Base-by-base conservation (phyloP, 371 early-diverging fungal genomes). In the Dipsacomyces acuminosporus region DNA sequence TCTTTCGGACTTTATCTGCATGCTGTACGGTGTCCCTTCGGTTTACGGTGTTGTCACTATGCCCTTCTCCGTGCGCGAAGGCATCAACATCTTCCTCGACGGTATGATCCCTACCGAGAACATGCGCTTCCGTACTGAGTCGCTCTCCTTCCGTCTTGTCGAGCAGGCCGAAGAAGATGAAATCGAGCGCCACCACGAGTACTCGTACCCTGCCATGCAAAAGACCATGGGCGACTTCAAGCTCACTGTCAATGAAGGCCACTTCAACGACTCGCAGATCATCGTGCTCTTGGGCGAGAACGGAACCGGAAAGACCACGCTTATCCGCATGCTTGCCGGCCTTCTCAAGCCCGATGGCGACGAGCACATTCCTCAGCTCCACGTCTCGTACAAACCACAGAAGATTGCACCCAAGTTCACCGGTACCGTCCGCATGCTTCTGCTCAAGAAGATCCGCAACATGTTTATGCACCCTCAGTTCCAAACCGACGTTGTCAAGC, bases 261-360 rank as follows among this genome's bases (percentile, higher is more conserved):
- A 83, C 51, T 99, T 99, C 78, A 89, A 90, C 40, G 94, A 96
- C 66, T 96, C 98, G 25, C 98, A 99, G 78, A 98, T 99, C 66
- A 80, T 99, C 71, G 98, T 99, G 65, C 94, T 99, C 89, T 81
- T 99, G 74, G 99, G 99, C 72, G 94, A 99, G 80, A 99, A 99
- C 83, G 99, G 99, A 60, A 99, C 98, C 36, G 99, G 99, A 64
- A 97, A 99, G 82, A 98, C 98, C 21, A 98, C 99, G 25, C 93
- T 99, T 69, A 96, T 99, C 54, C 87, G 87, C 49, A 79, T 99
- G 77, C 81, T 99, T 56, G 97, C 99, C 23, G 99, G 99, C 67
- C 59, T 78, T 33, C 64, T 96, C 51, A 78, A 82, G 72, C 80
- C 94, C n/a, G 95, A 95, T 67, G 67, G 73, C 26, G 85, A 82